phyloP scores from a whole-genome alignment of 2,329 filamentous ascomycete genomes.

The Ophiostoma sp. region DNA sequence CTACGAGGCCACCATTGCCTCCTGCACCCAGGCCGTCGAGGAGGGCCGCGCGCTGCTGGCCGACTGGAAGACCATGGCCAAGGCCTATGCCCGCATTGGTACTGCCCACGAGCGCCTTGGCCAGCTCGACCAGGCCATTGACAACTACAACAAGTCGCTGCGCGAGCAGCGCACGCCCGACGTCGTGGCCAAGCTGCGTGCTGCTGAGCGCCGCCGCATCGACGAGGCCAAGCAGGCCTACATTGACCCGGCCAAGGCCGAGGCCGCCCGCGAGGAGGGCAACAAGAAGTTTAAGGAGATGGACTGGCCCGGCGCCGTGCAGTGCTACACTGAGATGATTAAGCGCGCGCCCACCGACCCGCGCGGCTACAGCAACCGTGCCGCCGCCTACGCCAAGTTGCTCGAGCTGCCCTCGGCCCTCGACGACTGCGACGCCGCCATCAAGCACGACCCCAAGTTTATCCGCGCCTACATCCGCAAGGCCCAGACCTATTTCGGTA shows the following conservation, averaged over 20 bases:
- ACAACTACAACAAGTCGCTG: constrained; percentile 89
- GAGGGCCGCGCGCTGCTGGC: constrained; percentile 87
- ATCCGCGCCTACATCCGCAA: constrained; percentile 96
- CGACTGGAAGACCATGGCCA: constrained; percentile 98
- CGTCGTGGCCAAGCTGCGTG: constrained; percentile 86
- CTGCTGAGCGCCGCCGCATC: constrained; percentile 82
- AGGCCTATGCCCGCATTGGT: constrained; percentile 95
- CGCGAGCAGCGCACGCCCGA: constrained; percentile 97
- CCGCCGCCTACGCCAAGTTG: constrained; percentile 93
- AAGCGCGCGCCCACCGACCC: constrained; percentile 93
- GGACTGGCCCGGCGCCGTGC: constrained; percentile 93
- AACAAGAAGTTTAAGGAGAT: constrained; percentile 97
- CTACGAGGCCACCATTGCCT: constrained; percentile 80
- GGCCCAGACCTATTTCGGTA: constrained; percentile 91
- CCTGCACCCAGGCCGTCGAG: constrained; percentile 84
- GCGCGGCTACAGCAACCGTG: constrained; percentile 94
- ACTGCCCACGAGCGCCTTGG: constrained; percentile 89
- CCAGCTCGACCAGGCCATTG: constrained; percentile 75
- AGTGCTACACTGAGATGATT: constrained; percentile 93
- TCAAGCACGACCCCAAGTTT: constrained; percentile 87
- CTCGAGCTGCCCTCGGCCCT: constrained; percentile 93
- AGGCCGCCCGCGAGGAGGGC: constrained; percentile 90
- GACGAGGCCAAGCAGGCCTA: constrained; percentile 76
- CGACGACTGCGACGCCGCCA: constrained; percentile 86
- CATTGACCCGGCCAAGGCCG: constrained; percentile 86